Conservation (phyloP, 2,329 filamentous ascomycete species). For the Alternaria hordeiaustralica region DNA sequence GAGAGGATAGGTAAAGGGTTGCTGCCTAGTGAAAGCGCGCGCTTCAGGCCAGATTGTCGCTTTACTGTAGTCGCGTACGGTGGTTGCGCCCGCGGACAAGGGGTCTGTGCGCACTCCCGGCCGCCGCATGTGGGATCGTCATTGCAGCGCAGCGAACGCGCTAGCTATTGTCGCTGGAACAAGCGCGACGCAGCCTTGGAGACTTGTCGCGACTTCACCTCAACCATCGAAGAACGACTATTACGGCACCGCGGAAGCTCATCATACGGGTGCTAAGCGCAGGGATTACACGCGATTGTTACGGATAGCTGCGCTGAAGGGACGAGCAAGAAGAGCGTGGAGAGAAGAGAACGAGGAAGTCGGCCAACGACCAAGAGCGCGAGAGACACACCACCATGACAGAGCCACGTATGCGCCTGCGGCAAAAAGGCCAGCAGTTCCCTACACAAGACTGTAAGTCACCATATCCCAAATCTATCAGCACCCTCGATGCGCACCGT, state of each 20-base stretch:
- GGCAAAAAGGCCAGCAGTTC: constrained; percentile 57
- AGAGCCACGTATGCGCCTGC: constrained; percentile 56
- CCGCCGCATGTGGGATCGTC: constrained; percentile 6
- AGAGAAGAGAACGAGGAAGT: neutral
- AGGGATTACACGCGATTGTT: neutral
- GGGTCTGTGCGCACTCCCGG: constrained; percentile 13
- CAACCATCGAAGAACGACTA: neutral
- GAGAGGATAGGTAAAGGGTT: neutral
- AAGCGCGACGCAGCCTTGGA: neutral
- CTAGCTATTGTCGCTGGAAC: neutral
- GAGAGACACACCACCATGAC: constrained; percentile 46
- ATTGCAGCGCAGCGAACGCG: constrained; percentile 2
- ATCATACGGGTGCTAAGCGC: too few relatives aligned
- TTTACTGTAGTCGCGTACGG: neutral
- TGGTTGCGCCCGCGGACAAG: neutral
- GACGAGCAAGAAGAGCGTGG: neutral
- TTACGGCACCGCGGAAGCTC: neutral
- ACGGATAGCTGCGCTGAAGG: too few relatives aligned
- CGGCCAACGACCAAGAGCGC: neutral
- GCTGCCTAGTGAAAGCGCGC: neutral
- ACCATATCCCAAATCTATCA: neutral
- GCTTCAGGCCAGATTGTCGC: neutral
- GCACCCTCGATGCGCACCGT: neutral
- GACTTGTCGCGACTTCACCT: neutral
- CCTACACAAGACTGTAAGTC: constrained; percentile 50